Evolutionary conservation across 2,329 filamentous ascomycete genomes (phyloP), one percentile per base, ranked within the genome.

Genomic region (Lachnellula cervina): DNA sequence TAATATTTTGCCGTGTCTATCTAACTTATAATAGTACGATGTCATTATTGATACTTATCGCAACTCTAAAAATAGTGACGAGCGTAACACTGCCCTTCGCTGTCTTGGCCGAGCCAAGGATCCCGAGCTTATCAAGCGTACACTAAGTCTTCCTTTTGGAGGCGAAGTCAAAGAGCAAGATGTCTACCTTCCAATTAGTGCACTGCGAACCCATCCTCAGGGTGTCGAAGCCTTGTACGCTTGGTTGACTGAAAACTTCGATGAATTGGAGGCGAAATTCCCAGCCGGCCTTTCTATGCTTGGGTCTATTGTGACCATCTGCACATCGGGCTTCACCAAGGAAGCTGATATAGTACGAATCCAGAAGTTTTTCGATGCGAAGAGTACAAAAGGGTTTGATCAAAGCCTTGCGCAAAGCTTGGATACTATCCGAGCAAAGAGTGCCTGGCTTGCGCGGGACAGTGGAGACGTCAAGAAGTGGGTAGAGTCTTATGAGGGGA

Each of bases 131-230:
- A 93, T 97, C 70, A 77, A 94, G 76, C 83, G 84, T 59, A 93
- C 91, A 3, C 80, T 97, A 14, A 81, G 77, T 32, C 78, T 97
- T 60, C 80, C 91, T 34, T 80, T 92, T 55, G 84, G 84, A 70
- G 83, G 86, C 59, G 87, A 96, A 63, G 88, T 97, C 73, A 96
- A 95, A 78, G 90, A 89, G 62, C 93, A 97, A 72, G 93, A 97
- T 71, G 86, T 97, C 62, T 97, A 96, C 75, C 84, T 96, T 70
- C 92, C 93, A 1, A 82, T 94, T 40, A 82, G 84, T 35, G 89
- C 89, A 7, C 81, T 97, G 28, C 84, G 92, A 56, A 82, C 82
- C 52, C 90, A 95, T 69, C 76, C 84, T 7, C 83, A 85, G 44
- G 93, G 93, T 63, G 88, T 96, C 54, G 77, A 88, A 55, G 88